Conservation (phyloP, 345 rosid species). For the Brassica napus region DNA sequence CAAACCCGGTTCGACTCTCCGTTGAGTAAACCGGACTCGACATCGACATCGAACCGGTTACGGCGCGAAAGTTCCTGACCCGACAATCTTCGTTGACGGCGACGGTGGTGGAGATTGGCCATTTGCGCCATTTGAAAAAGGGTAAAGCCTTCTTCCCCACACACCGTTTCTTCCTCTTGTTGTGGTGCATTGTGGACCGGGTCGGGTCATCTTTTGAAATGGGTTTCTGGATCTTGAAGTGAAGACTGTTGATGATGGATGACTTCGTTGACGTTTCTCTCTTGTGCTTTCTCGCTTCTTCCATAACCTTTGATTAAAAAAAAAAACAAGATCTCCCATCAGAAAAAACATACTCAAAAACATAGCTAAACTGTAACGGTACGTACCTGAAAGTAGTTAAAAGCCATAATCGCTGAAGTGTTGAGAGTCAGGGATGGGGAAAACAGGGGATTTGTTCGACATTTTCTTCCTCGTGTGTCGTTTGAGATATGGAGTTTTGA, state of each 20-base stretch:
- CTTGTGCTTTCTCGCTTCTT: conserved; percentile 77
- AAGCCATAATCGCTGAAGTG: conserved; percentile 91
- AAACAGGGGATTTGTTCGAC: conserved; percentile 66
- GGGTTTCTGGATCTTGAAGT: conserved; percentile 90
- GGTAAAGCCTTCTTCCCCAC: conserved; percentile 83
- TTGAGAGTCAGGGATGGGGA: conserved; percentile 65
- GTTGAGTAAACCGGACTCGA: conserved; percentile 76
- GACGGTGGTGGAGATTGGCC: conserved; percentile 35
- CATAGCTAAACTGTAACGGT: neutral
- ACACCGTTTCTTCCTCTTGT: conserved; percentile 56
- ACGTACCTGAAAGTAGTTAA: conserved; percentile 73
- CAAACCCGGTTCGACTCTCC: conserved; percentile 67
- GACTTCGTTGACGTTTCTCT: conserved; percentile 48
- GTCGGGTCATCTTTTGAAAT: conserved; percentile 67
- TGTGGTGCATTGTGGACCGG: conserved; percentile 46
- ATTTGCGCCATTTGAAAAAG: conserved; percentile 66
- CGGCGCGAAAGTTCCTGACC: conserved; percentile 47
- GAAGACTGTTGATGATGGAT: conserved; percentile 52
- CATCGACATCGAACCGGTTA: conserved; percentile 41
- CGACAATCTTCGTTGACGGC: conserved; percentile 34
- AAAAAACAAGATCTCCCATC: neutral
- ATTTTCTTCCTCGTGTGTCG: conserved; percentile 27
- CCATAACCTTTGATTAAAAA: conserved; percentile 51
- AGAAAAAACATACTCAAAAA: neutral
- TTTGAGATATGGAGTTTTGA: neutral